Base-by-base conservation (phyloP, 495 filamentous ascomycete species). In the Penicillium macrosclerotiorum region DNA sequence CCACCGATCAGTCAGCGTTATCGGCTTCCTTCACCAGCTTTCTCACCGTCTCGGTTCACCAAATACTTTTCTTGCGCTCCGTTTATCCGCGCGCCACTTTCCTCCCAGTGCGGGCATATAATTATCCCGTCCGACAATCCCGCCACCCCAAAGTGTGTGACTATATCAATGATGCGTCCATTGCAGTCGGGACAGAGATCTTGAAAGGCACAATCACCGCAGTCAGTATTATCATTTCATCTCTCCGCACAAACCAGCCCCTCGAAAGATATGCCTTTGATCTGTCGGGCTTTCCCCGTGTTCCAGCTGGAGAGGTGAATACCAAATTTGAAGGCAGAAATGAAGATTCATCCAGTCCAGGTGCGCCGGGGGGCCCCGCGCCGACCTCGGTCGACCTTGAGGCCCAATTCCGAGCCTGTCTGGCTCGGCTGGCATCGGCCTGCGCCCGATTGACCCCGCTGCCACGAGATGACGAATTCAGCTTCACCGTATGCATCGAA, bases 201-300 rank as follows among this genome's bases (percentile, higher is more conserved):
- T 71, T 83, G 47, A 81, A 80, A 60, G 84, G 80, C 50, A 76
- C 74, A 57, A 85, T 94, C 42, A 76, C 79, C 34, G 72, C 81
- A 51, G 78, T 93, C 50, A 88, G 81, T 45, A 74, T 95, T 35
- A 84, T 93, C 12, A 79, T 95, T 57, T 88, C 85, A 72, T 76
- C 76, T 45, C 59, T 73, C 42, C 73, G 72, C 53, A 68, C 69
- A 50, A 77, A 74, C 44, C 64, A 60, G 38, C 74, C 69, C 30
- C 69, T 93, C 61, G 93, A 96, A 62, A 81, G 91, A 46, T 96
- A 84, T 78, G 72, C 94, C 51, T 91, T 96, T 63, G 88, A 94
- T 68, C 76, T 93, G 16, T 75, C 78, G 40, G 67, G 66, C 13
- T 94, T 96, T 54, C 93, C 93, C 0, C 71, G 68, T 24, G 76